phyloP scores from a whole-genome alignment of 768 basidiomycete genomes.

The Agaricus blazei region DNA sequence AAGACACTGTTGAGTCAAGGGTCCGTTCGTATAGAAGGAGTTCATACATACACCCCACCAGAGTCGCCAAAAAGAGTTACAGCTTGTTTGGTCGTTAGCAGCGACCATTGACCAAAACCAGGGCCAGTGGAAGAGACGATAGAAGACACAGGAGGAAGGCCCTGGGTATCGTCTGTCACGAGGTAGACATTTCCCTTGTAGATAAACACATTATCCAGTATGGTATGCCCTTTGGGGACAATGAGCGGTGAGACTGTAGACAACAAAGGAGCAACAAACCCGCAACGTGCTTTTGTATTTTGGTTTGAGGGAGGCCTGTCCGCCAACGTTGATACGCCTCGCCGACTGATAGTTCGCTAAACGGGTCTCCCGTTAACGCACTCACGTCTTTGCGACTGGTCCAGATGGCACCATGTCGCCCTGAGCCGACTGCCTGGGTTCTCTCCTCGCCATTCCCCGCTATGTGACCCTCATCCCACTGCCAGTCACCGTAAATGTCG shows the following conservation, averaged over 20 bases:
- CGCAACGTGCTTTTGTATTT: constrained; percentile 57
- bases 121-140: constrained; percentile 42
- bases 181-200: constrained; percentile 69
- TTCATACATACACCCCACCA: constrained; percentile 44
- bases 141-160: constrained; percentile 51
- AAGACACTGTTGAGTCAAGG: background rate
- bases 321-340: constrained; percentile 56
- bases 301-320: constrained; percentile 48
- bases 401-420: constrained; percentile 43
- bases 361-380: constrained; percentile 17
- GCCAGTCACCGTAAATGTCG: constrained; percentile 66
- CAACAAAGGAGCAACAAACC: constrained; percentile 36
- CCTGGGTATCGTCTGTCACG: constrained; percentile 58
- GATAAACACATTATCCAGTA: constrained; percentile 79
- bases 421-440: constrained; percentile 35
- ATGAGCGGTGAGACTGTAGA: background rate
- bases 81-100: constrained; percentile 50
- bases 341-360: constrained; percentile 37
- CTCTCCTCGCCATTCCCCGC: constrained; percentile 50
- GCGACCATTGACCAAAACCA: constrained; percentile 49
- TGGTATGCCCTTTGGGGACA: constrained; percentile 60
- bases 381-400: constrained; percentile 26
- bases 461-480: constrained; percentile 56
- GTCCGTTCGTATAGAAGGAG: background rate
- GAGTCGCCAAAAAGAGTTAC: constrained; percentile 41